Evolutionary conservation across 176 grass and related monocot species (phyloP).

Genomic region (Tuctoria greenei): DNA sequence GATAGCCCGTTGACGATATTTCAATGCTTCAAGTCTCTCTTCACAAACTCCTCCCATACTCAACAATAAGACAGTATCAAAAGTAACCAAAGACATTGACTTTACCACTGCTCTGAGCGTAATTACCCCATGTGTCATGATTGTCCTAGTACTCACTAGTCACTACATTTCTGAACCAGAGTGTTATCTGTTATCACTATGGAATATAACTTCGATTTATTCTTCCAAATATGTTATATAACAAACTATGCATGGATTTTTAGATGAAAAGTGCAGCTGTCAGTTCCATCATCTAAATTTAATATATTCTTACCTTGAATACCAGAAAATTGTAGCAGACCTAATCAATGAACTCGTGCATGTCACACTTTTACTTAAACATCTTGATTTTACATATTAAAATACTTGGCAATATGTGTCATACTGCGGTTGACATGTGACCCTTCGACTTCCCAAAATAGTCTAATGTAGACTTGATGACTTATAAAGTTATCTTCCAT

Average conservation of each 20-base stretch:
- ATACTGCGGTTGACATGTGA: no score
- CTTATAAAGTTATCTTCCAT: background rate
- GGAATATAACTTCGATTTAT: background rate
- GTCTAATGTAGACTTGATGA: background rate
- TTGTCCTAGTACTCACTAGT: background rate
- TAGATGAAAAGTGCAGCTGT: background rate
- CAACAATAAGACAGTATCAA: background rate
- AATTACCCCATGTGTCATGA: background rate
- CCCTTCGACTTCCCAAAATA: background rate
- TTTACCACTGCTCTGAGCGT: background rate
- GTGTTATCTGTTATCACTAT: background rate
- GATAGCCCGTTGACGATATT: no score
- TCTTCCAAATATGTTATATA: background rate
- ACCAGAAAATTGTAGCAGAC: background rate
- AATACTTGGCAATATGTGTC: background rate
- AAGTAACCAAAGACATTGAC: background rate
- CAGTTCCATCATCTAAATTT: background rate
- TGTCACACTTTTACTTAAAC: background rate
- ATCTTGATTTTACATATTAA: background rate
- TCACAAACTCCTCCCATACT: no score
- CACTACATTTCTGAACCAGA: background rate
- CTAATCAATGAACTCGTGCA: background rate
- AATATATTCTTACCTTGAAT: constrained; percentile 4
- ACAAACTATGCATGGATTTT: background rate
- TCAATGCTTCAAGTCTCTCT: no score